A percentile compares a stretch with the other conserved stretches of the same genome.
These are phyloP conservation scores for Ceratocystis eucalypticola DNA, from an alignment of 2,329 filamentous ascomycete species.

Conservation along the genomic window DNA sequence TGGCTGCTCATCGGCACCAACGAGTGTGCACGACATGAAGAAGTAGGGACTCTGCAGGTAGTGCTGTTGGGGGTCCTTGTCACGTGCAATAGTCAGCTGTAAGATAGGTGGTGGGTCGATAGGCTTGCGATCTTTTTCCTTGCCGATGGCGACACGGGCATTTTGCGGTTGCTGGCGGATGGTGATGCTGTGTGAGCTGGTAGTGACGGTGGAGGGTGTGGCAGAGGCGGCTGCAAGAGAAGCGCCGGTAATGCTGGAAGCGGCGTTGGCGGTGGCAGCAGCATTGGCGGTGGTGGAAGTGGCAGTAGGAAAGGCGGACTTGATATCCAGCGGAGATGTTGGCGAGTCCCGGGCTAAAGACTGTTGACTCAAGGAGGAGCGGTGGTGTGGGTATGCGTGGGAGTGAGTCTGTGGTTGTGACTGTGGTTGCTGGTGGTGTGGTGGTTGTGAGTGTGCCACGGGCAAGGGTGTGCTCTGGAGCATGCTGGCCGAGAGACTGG, in stretches of 20 bases:
- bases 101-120: constrained; percentile 80
- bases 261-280: not conserved
- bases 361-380: constrained; percentile 9
- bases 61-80: constrained; percentile 34
- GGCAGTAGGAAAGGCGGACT: not conserved
- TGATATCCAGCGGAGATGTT: not conserved
- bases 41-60: constrained; percentile 33
- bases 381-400: constrained; percentile 4
- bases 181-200: constrained; percentile 27
- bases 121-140: constrained; percentile 75
- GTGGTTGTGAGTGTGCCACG: constrained; percentile 3
- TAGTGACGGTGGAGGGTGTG: constrained; percentile 3
- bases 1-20: constrained; percentile 32
- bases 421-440: not conserved
- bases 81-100: constrained; percentile 40
- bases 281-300: not conserved
- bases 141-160: constrained; percentile 55
- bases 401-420: not conserved
- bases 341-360: constrained; percentile 2
- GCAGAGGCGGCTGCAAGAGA: not conserved
- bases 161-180: constrained; percentile 55
- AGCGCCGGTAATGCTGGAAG: not conserved
- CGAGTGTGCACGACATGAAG: constrained; percentile 35
- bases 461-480: not conserved
- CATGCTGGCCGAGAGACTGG: constrained; percentile 8